Evolutionary conservation across 2,329 filamentous ascomycete species (phyloP).

Genomic region (Sclerotinia glacialis): DNA sequence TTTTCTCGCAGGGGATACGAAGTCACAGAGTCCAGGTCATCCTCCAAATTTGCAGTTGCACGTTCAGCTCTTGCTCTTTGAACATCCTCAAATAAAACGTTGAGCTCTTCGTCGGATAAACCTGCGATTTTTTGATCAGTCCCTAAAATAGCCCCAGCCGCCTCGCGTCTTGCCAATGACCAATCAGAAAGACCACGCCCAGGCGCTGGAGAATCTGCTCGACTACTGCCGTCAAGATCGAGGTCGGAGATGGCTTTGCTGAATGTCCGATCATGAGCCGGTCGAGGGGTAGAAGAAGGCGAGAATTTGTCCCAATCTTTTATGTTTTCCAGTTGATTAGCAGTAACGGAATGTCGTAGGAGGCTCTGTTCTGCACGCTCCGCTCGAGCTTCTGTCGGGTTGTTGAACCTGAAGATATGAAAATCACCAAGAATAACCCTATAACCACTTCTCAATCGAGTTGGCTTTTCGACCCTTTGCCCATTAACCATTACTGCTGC

Average conservation of each 20-base stretch:
- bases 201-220: conserved; percentile 76
- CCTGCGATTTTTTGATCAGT: conserved; percentile 88
- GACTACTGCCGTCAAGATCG: conserved; percentile 62
- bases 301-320: conserved; percentile 55
- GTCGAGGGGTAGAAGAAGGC: conserved; percentile 59
- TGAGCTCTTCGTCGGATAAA: conserved; percentile 89
- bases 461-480: conserved; percentile 80
- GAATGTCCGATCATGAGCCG: conserved; percentile 72
- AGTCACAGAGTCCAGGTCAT: conserved; percentile 84
- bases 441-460: conserved; percentile 84
- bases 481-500: conserved; percentile 98
- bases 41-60: conserved; percentile 75
- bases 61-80: conserved; percentile 78
- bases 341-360: conserved; percentile 75
- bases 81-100: conserved; percentile 89
- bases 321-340: conserved; percentile 56
- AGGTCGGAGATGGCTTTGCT: conserved; percentile 78
- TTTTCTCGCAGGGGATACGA: conserved; percentile 91
- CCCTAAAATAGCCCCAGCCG: conserved; percentile 85
- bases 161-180: conserved; percentile 89
- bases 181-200: conserved; percentile 77
- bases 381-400: conserved; percentile 90
- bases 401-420: conserved; percentile 98
- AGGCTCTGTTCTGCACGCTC: conserved; percentile 87
- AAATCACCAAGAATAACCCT: conserved; percentile 96